Conservation (phyloP, 169 alveolate genomes). For the Plasmodium malariae region DNA sequence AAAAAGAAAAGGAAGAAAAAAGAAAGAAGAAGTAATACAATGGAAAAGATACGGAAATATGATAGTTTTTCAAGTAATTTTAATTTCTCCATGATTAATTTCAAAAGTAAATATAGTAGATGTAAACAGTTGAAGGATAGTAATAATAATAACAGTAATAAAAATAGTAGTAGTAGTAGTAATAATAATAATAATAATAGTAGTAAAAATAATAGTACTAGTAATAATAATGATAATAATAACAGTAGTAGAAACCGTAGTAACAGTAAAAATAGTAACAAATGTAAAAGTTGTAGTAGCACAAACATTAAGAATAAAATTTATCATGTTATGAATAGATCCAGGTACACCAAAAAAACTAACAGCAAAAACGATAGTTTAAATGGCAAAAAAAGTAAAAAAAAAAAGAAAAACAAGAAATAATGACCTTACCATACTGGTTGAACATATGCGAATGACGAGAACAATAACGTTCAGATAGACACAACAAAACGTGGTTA, state of each 20-base stretch:
- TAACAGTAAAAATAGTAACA: background rate
- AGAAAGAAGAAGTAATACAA: background rate
- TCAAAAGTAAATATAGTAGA: conserved; percentile 44
- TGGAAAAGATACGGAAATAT: background rate
- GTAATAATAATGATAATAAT: background rate
- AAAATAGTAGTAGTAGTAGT: background rate
- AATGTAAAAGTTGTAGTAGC: no score
- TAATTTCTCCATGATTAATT: conserved; percentile 45
- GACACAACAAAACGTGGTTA: no score
- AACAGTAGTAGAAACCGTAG: background rate
- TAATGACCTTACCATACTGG: no score
- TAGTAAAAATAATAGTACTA: background rate
- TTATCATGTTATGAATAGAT: no score
- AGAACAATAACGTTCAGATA: no score
- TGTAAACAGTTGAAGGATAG: conserved; percentile 47
- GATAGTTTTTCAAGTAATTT: conserved; percentile 27
- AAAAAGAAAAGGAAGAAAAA: conserved; percentile 17
- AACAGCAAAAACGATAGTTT: background rate
- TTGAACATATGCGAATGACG: no score
- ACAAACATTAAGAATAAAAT: no score
- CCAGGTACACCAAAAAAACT: background rate
- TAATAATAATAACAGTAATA: conserved; percentile 31
- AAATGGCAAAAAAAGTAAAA: background rate
- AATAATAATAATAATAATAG: background rate
- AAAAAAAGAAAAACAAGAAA: background rate